Conservation (phyloP, 2,329 filamentous ascomycete genomes). For the Gliomastix tumulicola region DNA sequence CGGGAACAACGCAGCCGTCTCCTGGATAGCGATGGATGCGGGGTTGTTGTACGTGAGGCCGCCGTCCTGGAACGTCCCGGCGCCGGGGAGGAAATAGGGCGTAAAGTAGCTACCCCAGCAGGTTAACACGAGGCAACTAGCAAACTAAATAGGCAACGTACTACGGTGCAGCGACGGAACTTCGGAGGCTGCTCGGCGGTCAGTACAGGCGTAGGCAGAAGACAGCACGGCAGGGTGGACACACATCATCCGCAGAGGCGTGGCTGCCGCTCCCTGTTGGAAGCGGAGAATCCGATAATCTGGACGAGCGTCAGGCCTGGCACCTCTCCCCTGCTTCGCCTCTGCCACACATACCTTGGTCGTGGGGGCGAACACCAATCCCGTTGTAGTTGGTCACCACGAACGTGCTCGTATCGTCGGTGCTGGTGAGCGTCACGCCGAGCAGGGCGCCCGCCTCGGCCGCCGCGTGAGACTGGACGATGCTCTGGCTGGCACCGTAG, state of each 20-base stretch:
- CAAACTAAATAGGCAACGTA: no score
- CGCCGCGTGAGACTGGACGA: conserved; percentile 2
- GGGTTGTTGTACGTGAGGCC: conserved; percentile 7
- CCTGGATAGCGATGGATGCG: conserved; percentile 2
- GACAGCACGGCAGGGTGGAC: no score
- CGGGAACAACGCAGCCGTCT: conserved; percentile 3
- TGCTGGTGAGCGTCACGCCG: conserved; percentile 4
- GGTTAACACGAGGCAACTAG: no score
- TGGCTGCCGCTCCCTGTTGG: no score
- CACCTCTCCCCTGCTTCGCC: no score
- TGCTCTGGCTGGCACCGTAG: conserved; percentile 3
- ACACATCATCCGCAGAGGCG: no score
- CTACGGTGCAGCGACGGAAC: conserved; percentile 6
- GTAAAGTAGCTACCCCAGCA: conserved; percentile 8
- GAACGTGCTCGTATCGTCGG: conserved; percentile 2
- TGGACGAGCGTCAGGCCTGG: no score
- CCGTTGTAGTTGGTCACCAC: conserved; percentile 6
- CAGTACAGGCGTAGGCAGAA: neutral
- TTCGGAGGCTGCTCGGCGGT: conserved; percentile 1
- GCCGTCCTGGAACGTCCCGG: conserved; percentile 7
- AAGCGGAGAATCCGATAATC: no score
- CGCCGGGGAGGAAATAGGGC: conserved; percentile 2
- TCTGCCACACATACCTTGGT: conserved; percentile 4
- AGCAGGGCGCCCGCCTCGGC: conserved; percentile 4
- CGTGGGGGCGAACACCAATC: neutral